Evolutionary conservation across 768 basidiomycete species (phyloP).

Genomic region (Tremella mesenterica): DNA sequence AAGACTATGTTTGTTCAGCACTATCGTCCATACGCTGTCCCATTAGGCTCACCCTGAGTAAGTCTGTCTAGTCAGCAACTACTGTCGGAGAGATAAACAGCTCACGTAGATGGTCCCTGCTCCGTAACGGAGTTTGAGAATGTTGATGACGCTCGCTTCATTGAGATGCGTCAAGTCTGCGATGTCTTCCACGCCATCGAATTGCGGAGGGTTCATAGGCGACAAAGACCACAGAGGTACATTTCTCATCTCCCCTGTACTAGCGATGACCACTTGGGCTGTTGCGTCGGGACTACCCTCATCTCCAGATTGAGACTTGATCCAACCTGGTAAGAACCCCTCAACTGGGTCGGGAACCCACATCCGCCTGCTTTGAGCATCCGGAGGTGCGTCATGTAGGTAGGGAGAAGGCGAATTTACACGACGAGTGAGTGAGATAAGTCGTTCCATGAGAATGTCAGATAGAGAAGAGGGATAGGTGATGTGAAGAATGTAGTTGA

Average conservation of each 20-base stretch:
- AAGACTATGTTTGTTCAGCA: slow-evolving; percentile 57
- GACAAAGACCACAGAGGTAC: slow-evolving; percentile 73
- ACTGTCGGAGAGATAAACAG: neutral
- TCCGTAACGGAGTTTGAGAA: slow-evolving; percentile 81
- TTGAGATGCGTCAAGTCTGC: slow-evolving; percentile 96
- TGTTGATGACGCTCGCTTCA: slow-evolving; percentile 98
- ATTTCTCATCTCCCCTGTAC: slow-evolving; percentile 65
- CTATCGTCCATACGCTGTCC: too few species aligned
- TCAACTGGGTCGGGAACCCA: slow-evolving; percentile 91
- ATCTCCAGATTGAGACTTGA: slow-evolving; percentile 59
- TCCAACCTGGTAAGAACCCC: slow-evolving; percentile 92
- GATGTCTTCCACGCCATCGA: slow-evolving; percentile 94
- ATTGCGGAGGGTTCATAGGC: slow-evolving; percentile 98
- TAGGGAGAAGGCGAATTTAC: neutral
- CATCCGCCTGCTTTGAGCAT: slow-evolving; percentile 52
- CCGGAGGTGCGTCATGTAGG: slow-evolving; percentile 3
- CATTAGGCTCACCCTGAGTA: slow-evolving; percentile 23
- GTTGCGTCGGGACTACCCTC: slow-evolving; percentile 47
- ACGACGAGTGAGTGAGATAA: neutral
- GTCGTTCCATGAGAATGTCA: neutral
- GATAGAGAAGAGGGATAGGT: neutral
- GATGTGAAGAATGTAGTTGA: neutral
- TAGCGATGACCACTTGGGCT: slow-evolving; percentile 75
- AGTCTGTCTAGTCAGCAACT: slow-evolving; percentile 22
- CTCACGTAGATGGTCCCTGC: slow-evolving; percentile 50